Conservation (phyloP, 345 rosid genomes). For the Salix koriyanagi region DNA sequence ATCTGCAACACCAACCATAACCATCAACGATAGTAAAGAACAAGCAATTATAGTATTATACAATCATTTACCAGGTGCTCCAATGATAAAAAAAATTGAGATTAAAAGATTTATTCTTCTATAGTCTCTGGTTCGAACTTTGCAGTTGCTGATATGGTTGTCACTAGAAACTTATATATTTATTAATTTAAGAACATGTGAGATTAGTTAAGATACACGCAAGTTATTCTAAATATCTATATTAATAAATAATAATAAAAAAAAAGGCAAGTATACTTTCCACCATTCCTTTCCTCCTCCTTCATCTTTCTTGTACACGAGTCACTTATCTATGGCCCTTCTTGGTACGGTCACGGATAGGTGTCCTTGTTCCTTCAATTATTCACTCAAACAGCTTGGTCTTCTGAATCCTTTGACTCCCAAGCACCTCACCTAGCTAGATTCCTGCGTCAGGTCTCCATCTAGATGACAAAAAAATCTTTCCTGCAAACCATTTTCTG, state of each 20-base stretch:
- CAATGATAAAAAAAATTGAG: accelerated
- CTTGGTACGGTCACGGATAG: conserved; percentile 15
- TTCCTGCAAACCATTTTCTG: not conserved
- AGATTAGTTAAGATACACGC: too few species aligned
- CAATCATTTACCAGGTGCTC: too few species aligned
- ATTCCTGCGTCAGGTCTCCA: not conserved
- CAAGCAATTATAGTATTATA: too few species aligned
- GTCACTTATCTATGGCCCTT: conserved; percentile 4
- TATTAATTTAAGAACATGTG: too few species aligned
- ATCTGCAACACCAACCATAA: not conserved
- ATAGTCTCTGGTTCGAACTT: accelerated
- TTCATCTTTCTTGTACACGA: not conserved
- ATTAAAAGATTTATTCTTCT: too few species aligned
- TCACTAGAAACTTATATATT: too few species aligned
- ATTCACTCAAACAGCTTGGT: not conserved
- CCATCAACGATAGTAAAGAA: not conserved
- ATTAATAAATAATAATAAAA: too few species aligned
- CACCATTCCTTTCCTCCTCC: conserved; percentile 16
- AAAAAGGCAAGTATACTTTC: not conserved
- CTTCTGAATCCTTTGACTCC: not conserved
- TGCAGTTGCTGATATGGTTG: too few species aligned
- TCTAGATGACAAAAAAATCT: not conserved
- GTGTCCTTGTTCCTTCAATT: conserved; percentile 10
- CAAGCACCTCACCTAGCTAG: not conserved
- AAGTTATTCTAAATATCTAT: too few species aligned